Evolutionary conservation across 208 protist species (phyloP).

Genomic region (Acanthamoeba castellanii): DNA sequence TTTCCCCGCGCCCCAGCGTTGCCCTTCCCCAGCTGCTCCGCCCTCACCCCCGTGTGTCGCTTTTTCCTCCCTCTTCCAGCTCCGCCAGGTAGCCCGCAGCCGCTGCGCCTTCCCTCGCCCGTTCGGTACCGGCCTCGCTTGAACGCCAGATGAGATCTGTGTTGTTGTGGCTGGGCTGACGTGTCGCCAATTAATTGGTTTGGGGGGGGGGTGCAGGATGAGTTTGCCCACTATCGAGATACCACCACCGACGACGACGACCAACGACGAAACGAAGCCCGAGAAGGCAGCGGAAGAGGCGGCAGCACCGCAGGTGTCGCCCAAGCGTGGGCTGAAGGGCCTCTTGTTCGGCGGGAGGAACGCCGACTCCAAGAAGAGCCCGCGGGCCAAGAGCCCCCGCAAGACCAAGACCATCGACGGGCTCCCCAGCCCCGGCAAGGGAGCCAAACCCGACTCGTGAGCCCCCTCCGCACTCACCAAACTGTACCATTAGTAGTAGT

Average conservation of each 20-base stretch:
- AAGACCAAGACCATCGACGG: not conserved
- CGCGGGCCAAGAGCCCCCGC: not conserved
- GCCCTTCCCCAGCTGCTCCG: not conserved
- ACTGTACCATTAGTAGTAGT: too few species aligned
- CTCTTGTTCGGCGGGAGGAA: not conserved
- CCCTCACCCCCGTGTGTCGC: not conserved
- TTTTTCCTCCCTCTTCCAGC: not conserved
- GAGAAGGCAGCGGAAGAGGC: not conserved
- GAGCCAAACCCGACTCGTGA: not conserved
- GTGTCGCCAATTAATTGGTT: too few species aligned
- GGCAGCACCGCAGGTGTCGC: not conserved
- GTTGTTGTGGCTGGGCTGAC: too few species aligned
- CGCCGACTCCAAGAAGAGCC: not conserved
- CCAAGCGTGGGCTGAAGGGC: slow-evolving; percentile 16
- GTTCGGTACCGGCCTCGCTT: not conserved
- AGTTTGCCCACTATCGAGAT: slow-evolving; percentile 4
- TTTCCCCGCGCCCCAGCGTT: not conserved
- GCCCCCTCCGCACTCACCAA: too few species aligned
- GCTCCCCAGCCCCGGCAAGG: not conserved
- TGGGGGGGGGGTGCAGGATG: not conserved
- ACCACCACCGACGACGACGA: not conserved
- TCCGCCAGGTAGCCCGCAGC: not conserved
- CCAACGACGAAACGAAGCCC: not conserved
- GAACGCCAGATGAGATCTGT: too few species aligned
- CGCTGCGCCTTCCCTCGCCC: not conserved